Percentiles rank a stretch among this genome's conserved stretches.
These are phyloP conservation scores for Pseudonitzschia pungens DNA, from an alignment of 108 stramenopile genomes.

Conservation along the genomic window DNA sequence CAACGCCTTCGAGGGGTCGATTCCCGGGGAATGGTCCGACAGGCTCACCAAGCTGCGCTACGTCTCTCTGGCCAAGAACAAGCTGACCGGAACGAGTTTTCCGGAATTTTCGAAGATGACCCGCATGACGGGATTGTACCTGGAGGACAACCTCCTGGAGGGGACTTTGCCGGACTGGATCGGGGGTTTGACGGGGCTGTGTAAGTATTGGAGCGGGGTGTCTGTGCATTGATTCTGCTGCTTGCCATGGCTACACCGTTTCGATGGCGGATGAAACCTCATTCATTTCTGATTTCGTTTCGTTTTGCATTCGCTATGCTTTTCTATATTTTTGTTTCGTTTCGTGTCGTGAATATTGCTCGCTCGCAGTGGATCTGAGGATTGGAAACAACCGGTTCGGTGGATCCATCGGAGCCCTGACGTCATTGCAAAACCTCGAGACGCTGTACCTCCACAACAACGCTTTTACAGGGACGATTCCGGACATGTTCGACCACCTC, in stretches of 20 bases:
- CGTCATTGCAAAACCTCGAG: slow-evolving; percentile 13
- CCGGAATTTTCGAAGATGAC: slow-evolving; percentile 16
- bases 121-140: slow-evolving; percentile 7
- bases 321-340: not conserved
- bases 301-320: not conserved
- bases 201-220: slow-evolving; percentile 22
- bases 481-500: slow-evolving; percentile 22
- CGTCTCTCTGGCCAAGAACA: slow-evolving; percentile 35
- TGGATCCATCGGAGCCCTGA: slow-evolving; percentile 15
- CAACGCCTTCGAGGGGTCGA: slow-evolving; percentile 29
- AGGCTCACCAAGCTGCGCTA: slow-evolving; percentile 28
- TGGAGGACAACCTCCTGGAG: slow-evolving; percentile 32
- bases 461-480: slow-evolving; percentile 27
- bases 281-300: too few relatives aligned
- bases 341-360: not conserved
- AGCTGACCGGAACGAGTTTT: slow-evolving; percentile 40
- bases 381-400: slow-evolving; percentile 20
- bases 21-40: slow-evolving; percentile 25
- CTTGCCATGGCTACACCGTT: too few relatives aligned
- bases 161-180: slow-evolving; percentile 36
- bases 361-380: slow-evolving; percentile 16
- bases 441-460: slow-evolving; percentile 22
- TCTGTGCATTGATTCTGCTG: too few relatives aligned
- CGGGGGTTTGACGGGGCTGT: slow-evolving; percentile 36
- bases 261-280: too few relatives aligned